Conservation (phyloP, 2,329 filamentous ascomycete species). For the Sporothrix variecibatus region DNA sequence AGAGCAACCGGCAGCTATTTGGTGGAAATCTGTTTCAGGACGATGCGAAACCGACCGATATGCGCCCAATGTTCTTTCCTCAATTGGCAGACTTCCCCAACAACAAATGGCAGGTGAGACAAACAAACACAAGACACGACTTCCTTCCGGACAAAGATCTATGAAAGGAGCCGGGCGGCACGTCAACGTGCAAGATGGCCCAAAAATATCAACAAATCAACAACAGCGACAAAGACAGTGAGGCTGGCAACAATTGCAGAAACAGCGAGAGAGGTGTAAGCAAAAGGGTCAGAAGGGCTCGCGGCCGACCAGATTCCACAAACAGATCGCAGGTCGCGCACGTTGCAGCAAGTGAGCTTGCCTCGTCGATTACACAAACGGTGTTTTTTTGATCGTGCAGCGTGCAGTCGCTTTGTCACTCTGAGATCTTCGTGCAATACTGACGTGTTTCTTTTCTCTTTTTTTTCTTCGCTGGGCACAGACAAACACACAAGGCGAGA, state of each 20-base stretch:
- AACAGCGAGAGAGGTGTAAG: background rate
- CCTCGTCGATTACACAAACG: conserved; percentile 11
- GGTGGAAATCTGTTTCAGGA: background rate
- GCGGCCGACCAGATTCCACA: background rate
- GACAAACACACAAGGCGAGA: no score
- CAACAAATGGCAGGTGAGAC: background rate
- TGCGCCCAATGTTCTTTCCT: conserved; percentile 13
- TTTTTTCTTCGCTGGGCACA: background rate
- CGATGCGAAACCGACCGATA: background rate
- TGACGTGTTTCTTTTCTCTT: background rate
- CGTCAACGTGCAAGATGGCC: background rate
- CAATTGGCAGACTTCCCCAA: background rate
- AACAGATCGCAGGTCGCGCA: conserved; percentile 11
- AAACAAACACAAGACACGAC: background rate
- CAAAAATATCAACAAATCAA: background rate
- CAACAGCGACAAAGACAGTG: background rate
- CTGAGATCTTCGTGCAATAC: conserved; percentile 7
- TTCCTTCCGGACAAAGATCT: background rate
- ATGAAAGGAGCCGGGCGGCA: background rate
- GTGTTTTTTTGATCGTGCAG: conserved; percentile 17
- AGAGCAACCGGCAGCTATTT: background rate
- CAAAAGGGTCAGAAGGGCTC: background rate
- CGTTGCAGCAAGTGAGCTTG: conserved; percentile 24
- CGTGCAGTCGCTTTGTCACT: background rate
- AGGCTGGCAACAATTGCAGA: background rate